A percentile compares a stretch with the other conserved stretches of the same genome.
phyloP scores from a whole-genome alignment of 2,329 filamentous ascomycete genomes.

The Amauroascus niger region DNA sequence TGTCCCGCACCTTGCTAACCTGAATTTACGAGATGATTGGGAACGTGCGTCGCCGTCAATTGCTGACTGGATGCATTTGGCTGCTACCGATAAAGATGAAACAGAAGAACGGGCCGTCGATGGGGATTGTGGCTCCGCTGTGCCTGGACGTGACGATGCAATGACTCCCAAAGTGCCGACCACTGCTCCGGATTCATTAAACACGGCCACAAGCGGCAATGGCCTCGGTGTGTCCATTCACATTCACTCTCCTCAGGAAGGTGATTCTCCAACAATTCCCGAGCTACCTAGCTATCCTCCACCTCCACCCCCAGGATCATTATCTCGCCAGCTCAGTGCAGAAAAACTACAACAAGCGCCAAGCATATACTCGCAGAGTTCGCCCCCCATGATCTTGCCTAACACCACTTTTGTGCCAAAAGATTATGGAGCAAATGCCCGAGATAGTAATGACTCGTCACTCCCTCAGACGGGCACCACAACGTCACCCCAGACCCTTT shows the following conservation, averaged over 20 bases:
- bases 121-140: background rate
- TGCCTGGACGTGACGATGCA: slow-evolving; percentile 16
- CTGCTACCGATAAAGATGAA: slow-evolving; percentile 29
- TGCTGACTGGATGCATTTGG: slow-evolving; percentile 41
- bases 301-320: slow-evolving; percentile 35
- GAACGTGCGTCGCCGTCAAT: slow-evolving; percentile 42
- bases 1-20: slow-evolving; percentile 33
- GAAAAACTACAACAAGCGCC: slow-evolving; percentile 14
- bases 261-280: slow-evolving; percentile 22
- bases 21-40: slow-evolving; percentile 40
- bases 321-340: background rate
- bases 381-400: slow-evolving; percentile 14
- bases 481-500: slow-evolving; percentile 26
- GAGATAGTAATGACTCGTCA: slow-evolving; percentile 33
- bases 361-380: slow-evolving; percentile 20
- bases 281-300: slow-evolving; percentile 39
- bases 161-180: slow-evolving; percentile 23
- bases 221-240: slow-evolving; percentile 40
- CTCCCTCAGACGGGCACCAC: slow-evolving; percentile 24
- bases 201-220: slow-evolving; percentile 22
- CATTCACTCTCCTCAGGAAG: slow-evolving; percentile 26
- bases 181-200: slow-evolving; percentile 13
- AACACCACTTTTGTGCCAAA: slow-evolving; percentile 11
- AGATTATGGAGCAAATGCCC: slow-evolving; percentile 19
- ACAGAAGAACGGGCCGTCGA: background rate